phyloP scores from a whole-genome alignment of 163 green algal species.

The Coccomyxa subellipsoidea region DNA sequence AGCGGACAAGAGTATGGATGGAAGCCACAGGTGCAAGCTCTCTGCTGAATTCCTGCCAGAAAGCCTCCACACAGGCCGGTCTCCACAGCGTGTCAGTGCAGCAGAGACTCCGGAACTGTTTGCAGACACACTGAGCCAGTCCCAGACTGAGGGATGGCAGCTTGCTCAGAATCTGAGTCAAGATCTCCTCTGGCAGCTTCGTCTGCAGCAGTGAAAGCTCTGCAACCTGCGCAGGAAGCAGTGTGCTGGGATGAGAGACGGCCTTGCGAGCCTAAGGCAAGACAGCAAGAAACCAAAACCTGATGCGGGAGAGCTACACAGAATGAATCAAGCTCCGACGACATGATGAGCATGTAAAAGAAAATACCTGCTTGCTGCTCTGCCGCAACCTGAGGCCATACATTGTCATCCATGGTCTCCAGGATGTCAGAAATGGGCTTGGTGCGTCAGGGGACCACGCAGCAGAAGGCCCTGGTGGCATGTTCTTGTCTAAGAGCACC shows the following conservation, averaged over 20 bases:
- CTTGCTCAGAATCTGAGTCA: conserved; percentile 55
- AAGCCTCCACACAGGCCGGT: conserved; percentile 54
- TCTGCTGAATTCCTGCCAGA: conserved; percentile 37
- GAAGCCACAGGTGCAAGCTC: conserved; percentile 6
- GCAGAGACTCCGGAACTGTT: conserved; percentile 52
- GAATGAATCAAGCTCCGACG: too few relatives aligned
- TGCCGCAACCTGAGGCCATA: conserved; percentile 47
- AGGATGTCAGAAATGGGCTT: neutral
- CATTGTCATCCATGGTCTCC: conserved; percentile 55
- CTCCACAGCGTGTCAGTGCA: conserved; percentile 55
- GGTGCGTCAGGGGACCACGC: neutral
- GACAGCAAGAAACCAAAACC: neutral
- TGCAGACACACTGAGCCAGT: conserved; percentile 58
- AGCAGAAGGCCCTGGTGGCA: neutral
- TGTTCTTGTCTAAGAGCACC: neutral
- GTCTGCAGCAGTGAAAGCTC: conserved; percentile 67
- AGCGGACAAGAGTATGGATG: conserved; percentile 7
- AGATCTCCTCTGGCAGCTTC: conserved; percentile 65
- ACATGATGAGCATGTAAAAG: neutral
- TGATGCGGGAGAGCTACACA: neutral
- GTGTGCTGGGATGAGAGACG: too few relatives aligned
- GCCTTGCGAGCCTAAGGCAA: too few relatives aligned
- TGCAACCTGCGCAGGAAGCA: neutral
- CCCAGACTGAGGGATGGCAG: conserved; percentile 55
- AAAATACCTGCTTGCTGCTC: neutral